Conservation (phyloP, 192 early-diverging fungal genomes). For the Dissophora globulifera region DNA sequence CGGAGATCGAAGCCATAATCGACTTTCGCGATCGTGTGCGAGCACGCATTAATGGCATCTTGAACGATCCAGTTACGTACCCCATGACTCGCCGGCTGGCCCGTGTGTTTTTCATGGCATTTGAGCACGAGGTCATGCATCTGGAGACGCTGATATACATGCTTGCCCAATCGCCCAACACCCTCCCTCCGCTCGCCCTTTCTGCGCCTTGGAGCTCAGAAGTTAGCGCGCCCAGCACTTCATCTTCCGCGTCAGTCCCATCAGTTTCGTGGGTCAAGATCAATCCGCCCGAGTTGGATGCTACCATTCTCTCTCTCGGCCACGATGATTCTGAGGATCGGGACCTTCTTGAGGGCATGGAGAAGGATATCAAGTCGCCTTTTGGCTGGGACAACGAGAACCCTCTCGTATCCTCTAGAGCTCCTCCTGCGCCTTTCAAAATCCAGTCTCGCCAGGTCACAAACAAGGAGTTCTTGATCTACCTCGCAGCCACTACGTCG, state of each 20-base stretch:
- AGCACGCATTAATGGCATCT: conserved; percentile 57
- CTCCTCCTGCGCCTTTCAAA: conserved; percentile 58
- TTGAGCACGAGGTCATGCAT: conserved; percentile 96
- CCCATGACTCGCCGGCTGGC: conserved; percentile 53
- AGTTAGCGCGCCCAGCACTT: background rate
- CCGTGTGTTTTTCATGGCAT: conserved; percentile 84
- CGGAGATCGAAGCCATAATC: conserved; percentile 69
- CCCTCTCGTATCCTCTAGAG: conserved; percentile 54
- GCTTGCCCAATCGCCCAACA: conserved; percentile 75
- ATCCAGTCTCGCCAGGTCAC: conserved; percentile 86
- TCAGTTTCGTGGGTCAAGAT: conserved; percentile 10
- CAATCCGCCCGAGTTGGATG: conserved; percentile 22
- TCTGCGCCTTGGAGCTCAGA: conserved; percentile 27
- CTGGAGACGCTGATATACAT: conserved; percentile 93
- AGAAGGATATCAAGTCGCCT: conserved; percentile 21
- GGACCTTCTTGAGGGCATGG: conserved; percentile 56
- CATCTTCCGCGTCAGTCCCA: conserved; percentile 3
- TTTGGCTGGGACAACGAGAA: conserved; percentile 96
- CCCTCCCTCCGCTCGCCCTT: conserved; percentile 59
- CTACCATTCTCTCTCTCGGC: conserved; percentile 64
- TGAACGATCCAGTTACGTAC: conserved; percentile 47
- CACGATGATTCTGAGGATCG: conserved; percentile 65
- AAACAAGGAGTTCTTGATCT: conserved; percentile 77
- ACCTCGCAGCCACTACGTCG: conserved; percentile 51
- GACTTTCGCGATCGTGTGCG: conserved; percentile 75